Conservation (phyloP, 2,329 filamentous ascomycete species). For the Fusarium gaditjirri region DNA sequence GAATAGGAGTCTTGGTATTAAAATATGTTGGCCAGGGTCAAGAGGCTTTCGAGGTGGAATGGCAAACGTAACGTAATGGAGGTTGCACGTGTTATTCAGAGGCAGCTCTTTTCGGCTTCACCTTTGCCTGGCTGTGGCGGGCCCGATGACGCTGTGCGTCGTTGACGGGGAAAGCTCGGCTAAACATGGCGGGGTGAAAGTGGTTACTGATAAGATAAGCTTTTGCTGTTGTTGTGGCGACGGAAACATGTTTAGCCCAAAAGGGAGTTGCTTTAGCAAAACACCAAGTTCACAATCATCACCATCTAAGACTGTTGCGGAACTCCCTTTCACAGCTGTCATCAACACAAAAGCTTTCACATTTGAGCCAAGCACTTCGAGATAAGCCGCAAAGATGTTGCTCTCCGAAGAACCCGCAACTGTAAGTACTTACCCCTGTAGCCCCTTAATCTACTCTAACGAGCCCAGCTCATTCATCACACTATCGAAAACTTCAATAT, state of each 20-base stretch:
- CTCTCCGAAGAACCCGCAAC: slow-evolving; percentile 93
- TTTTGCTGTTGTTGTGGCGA: slow-evolving; percentile 49
- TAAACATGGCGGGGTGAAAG: background rate
- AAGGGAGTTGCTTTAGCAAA: slow-evolving; percentile 7
- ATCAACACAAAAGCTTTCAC: background rate
- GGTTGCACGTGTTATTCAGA: slow-evolving; percentile 27
- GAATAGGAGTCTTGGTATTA: background rate
- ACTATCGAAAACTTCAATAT: slow-evolving; percentile 97
- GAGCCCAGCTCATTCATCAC: slow-evolving; percentile 81
- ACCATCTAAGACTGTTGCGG: background rate
- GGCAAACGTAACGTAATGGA: background rate
- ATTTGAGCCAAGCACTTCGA: background rate
- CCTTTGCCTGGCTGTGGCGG: slow-evolving; percentile 36
- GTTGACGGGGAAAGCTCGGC: slow-evolving; percentile 37
- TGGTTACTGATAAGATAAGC: background rate
- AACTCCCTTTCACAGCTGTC: background rate
- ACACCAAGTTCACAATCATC: slow-evolving; percentile 17
- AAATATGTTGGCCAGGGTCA: background rate
- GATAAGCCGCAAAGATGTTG: slow-evolving; percentile 72
- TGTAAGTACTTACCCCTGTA: slow-evolving; percentile 62
- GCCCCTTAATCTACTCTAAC: slow-evolving; percentile 14
- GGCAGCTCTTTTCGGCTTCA: slow-evolving; percentile 31
- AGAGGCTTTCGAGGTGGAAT: background rate
- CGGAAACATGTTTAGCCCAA: slow-evolving; percentile 14
- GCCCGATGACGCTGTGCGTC: slow-evolving; percentile 41